phyloP scores from a whole-genome alignment of 2,329 filamentous ascomycete species.

The Scolecobasidium constrictum region DNA sequence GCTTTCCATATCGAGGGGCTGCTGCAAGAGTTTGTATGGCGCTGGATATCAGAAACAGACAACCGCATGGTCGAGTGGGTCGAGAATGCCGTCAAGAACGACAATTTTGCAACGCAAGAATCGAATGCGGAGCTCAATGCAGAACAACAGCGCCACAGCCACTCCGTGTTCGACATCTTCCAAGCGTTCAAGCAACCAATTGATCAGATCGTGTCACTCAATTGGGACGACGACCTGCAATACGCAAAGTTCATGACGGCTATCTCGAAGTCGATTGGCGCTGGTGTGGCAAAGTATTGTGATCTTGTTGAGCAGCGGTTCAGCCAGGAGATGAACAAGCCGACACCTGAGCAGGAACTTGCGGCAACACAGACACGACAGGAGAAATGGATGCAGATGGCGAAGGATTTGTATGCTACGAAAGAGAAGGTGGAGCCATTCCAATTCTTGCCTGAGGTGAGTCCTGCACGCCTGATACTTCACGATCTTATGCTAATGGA shows the following conservation, averaged over 20 bases:
- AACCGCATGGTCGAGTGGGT: conserved; percentile 71
- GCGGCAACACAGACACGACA: conserved; percentile 69
- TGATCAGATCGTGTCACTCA: conserved; percentile 72
- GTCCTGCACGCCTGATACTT: neutral
- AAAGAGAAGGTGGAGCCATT: conserved; percentile 94
- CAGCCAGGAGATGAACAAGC: conserved; percentile 81
- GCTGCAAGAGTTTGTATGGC: conserved; percentile 88
- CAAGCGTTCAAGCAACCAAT: conserved; percentile 86
- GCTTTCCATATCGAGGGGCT: conserved; percentile 79
- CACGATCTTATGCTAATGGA: too few relatives aligned
- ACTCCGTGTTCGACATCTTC: conserved; percentile 89
- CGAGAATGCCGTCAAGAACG: conserved; percentile 82
- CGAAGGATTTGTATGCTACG: conserved; percentile 83
- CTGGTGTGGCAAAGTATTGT: conserved; percentile 79
- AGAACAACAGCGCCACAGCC: conserved; percentile 81
- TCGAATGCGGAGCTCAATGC: conserved; percentile 51
- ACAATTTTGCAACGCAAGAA: conserved; percentile 66
- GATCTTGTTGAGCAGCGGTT: conserved; percentile 83
- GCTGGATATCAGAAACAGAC: conserved; percentile 80
- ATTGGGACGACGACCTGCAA: conserved; percentile 89
- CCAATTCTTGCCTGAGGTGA: conserved; percentile 86
- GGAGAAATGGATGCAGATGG: conserved; percentile 86
- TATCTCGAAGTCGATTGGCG: conserved; percentile 72
- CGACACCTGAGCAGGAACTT: conserved; percentile 77
- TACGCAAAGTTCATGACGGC: conserved; percentile 97